Evolutionary conservation across 805 yeast genomes (phyloP).

Genomic region (Candida railenensis): DNA sequence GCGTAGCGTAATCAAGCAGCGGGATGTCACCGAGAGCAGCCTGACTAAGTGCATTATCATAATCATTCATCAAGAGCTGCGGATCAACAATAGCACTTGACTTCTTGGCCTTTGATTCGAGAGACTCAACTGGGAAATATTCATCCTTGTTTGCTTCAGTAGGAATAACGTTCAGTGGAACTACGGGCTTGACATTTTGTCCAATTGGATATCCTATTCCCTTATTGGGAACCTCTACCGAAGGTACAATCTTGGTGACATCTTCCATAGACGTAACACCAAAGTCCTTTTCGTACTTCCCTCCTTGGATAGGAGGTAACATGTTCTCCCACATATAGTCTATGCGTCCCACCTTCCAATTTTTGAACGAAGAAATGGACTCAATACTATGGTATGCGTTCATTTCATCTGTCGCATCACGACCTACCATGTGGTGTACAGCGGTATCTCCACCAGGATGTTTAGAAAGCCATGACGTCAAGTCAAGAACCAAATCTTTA

Average conservation of each 20-base stretch:
- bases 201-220: constrained; percentile 42
- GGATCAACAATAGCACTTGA: constrained; percentile 50
- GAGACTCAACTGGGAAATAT: constrained; percentile 28
- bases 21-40: constrained; percentile 62
- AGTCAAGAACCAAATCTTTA: constrained; percentile 55
- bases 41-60: constrained; percentile 54
- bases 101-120: background rate
- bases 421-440: constrained; percentile 78
- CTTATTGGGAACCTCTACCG: background rate
- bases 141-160: constrained; percentile 32
- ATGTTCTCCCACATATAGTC: constrained; percentile 69
- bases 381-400: constrained; percentile 73
- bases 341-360: constrained; percentile 65
- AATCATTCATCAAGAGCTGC: constrained; percentile 49
- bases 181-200: constrained; percentile 43
- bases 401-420: constrained; percentile 92
- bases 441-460: constrained; percentile 94
- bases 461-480: constrained; percentile 65
- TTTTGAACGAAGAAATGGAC: constrained; percentile 49
- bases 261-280: constrained; percentile 14
- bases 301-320: constrained; percentile 90
- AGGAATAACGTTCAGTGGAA: constrained; percentile 49
- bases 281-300: constrained; percentile 26
- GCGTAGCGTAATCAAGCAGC: constrained; percentile 65
- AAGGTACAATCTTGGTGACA: constrained; percentile 4